Evolutionary conservation across 208 protist species (phyloP).

Genomic region (Phytomonas francai): DNA sequence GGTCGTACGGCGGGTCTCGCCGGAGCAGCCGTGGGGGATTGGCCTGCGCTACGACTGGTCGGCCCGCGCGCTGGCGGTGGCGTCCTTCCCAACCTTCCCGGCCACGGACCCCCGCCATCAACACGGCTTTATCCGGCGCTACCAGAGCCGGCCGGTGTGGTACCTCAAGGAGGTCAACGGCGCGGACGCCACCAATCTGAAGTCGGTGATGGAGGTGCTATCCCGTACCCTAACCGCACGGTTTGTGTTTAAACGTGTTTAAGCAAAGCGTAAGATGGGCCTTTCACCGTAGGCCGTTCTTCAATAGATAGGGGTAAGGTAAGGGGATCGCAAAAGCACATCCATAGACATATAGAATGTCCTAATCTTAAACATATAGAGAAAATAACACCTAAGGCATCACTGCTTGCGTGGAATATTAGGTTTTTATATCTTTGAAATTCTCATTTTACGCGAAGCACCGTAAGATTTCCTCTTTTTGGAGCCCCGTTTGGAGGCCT

Average conservation of each 20-base stretch:
- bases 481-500: not conserved
- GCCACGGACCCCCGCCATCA: slow-evolving; percentile 17
- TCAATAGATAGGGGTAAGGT: not conserved
- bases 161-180: slow-evolving; percentile 68
- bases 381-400: not conserved
- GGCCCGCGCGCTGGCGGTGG: slow-evolving; percentile 48
- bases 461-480: not conserved
- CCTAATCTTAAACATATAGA: not conserved
- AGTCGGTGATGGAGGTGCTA: slow-evolving; percentile 53
- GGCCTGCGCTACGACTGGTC: slow-evolving; percentile 72
- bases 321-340: not conserved
- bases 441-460: not conserved
- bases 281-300: not conserved
- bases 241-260: slow-evolving; percentile 34
- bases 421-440: not conserved
- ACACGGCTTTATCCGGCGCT: slow-evolving; percentile 53
- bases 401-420: not conserved
- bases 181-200: slow-evolving; percentile 45
- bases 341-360: not conserved
- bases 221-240: slow-evolving; percentile 43
- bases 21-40: slow-evolving; percentile 60
- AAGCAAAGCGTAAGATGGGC: not conserved
- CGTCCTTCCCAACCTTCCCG: slow-evolving; percentile 39
- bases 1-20: slow-evolving; percentile 33
- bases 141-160: slow-evolving; percentile 47